Evolutionary conservation across 2,329 filamentous ascomycete genomes (phyloP), one percentile per base, ranked within the genome.

Genomic region (Bipolaris oryzae): DNA sequence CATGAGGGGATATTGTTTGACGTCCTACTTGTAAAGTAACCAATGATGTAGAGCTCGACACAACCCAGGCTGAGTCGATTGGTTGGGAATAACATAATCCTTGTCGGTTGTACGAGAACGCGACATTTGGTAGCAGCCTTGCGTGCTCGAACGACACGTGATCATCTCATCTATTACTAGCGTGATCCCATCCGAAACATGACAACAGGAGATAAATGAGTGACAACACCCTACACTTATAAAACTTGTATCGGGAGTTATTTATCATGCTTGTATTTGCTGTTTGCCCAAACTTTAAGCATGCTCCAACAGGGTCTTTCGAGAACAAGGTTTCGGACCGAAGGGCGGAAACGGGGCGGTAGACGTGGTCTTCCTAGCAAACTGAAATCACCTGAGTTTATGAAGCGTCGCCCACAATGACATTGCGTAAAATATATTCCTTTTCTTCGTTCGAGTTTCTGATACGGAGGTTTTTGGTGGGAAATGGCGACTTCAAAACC

Each of bases 401-500:
- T 31, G 28, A 31, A 13, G 28, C 28, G 10, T 13, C 10, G 10
- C 28, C 28, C 28, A 31, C 28, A 11, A 13, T 5, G 10, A 11
- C 10, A 31, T 31, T 11, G 28, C 28, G 28, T 31, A 31, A 31
- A 31, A 31, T 31, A 1, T 5, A 31, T 13, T 13, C 3, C 10
- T 31, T 3, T 13, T 10, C n/a, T 33, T 23, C 44, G 10, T 10
- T 11, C 9, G 28, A 52, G 31, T 16, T 15, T 28, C 25, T 51
- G 31, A 33, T 37, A 37, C 35, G 57, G 31, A 21, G 64, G 62
- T 52, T 46, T 57, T 16, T 50, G 38, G 20, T 33, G 49, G 23
- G 43, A 44, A 11, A 37, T 56, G 15, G 53, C 43, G 3, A 34
- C 44, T 16, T 55, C 37, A 5, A 43, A 50, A 38, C 9, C 57